Evolutionary conservation across 257 asterid genomes (phyloP), one percentile per base, ranked within the genome.

Genomic region (Paulownia fortunei): DNA sequence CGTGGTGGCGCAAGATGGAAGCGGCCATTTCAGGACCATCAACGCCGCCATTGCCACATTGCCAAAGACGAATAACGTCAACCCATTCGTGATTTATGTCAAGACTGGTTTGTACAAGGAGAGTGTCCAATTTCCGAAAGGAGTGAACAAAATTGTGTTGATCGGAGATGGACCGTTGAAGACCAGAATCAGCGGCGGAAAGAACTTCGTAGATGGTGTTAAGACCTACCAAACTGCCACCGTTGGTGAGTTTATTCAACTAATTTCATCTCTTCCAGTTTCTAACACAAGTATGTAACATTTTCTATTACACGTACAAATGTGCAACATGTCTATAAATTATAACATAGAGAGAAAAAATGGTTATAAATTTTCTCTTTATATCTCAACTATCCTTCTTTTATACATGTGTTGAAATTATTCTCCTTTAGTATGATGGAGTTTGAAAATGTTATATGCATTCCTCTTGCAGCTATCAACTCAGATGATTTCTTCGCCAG

Each of bases 81-180:
- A n/a, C 4, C 27, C 87, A 0, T 79, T 80, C 21, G 72, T 87
- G 7, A 87, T 92, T 16, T 64, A 77, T 11, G 80, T 92, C 21
- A 92, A 90, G 88, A 92, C 91, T 10, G 98, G 97, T n/a, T 34
- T 81, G 26, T 93, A 90, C 63, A 56, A 65, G 5, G 97, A 93
- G 80, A 26, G 46, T 0, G 86, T 92, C 4, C 27, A 19, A 0
- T 74, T 94, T 11, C 87, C 90, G 0, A 88, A 78, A 19, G 15
- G 74, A 10, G 55, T 66, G 51, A 82, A 83, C 79, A 82, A 85
- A 4, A 72, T 90, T 1, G 82, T 81, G 16, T 59, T 93, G 68
- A 11, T 85, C 10, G 97, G 97, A 4, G 97, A 92, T 8, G 92
- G 98, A 0, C 86, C 94, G 1, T 47, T 36, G 8, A 84, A 74